phyloP scores from a whole-genome alignment of 345 rosid species.

The Luvunga scandens region DNA sequence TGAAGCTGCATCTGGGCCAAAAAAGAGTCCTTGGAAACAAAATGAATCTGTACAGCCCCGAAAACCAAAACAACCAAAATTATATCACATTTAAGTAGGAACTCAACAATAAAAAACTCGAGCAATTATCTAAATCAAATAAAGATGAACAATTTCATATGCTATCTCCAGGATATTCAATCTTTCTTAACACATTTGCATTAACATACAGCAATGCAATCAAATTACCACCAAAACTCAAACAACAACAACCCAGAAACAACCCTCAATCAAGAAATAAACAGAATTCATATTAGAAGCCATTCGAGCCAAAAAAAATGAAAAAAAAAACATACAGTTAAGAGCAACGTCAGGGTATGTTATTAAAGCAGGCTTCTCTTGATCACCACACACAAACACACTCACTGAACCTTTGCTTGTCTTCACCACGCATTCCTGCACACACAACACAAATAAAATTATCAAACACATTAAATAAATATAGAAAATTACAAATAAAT shows the following conservation, averaged over 20 bases:
- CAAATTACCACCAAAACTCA: constrained; percentile 4
- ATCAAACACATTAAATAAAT: background rate
- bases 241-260: background rate
- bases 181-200: background rate
- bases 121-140: background rate
- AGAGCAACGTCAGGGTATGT: constrained; percentile 91
- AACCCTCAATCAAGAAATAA: background rate
- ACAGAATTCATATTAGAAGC: background rate
- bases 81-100: background rate
- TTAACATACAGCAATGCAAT: background rate
- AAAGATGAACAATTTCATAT: background rate
- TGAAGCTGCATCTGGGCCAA: constrained; percentile 53
- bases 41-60: constrained; percentile 35
- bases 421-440: constrained; percentile 72
- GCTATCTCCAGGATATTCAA: background rate
- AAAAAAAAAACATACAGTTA: constrained; percentile 46
- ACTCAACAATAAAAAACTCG: background rate
- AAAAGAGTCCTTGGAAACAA: constrained; percentile 59
- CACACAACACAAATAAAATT: background rate
- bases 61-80: background rate
- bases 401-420: constrained; percentile 69
- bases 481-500: background rate
- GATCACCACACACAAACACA: constrained; percentile 75
- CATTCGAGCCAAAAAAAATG: background rate
- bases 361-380: constrained; percentile 77